phyloP scores from a whole-genome alignment of 768 basidiomycete genomes.

The Phaffia australis region DNA sequence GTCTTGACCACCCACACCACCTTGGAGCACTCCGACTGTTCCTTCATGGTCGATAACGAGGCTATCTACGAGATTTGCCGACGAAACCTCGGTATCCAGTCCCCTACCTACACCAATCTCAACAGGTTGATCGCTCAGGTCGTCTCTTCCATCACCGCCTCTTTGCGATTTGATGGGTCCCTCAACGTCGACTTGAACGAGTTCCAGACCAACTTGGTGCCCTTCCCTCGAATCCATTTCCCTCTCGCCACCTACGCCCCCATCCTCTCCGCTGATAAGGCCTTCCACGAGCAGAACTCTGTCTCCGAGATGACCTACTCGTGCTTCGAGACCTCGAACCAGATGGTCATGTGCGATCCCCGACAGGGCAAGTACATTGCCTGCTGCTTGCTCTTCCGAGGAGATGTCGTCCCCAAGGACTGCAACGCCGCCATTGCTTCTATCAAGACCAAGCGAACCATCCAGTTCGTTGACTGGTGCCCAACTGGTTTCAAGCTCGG shows the following conservation, averaged over 20 bases:
- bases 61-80: conserved; percentile 99
- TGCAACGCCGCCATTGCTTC: conserved; percentile 80
- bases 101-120: conserved; percentile 83
- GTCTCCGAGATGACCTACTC: conserved; percentile 97
- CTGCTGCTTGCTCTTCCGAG: conserved; percentile 82
- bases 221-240: conserved; percentile 99
- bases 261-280: conserved; percentile 82
- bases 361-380: conserved; percentile 98
- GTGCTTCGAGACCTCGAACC: conserved; percentile 92
- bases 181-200: conserved; percentile 95
- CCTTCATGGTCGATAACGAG: conserved; percentile 99
- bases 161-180: conserved; percentile 91
- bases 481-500: conserved; percentile 88
- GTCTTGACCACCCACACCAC: conserved; percentile 97
- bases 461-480: conserved; percentile 34
- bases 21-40: conserved; percentile 99
- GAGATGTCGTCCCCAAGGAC: conserved; percentile 95
- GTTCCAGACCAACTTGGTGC: conserved; percentile 97
- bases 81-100: conserved; percentile 71
- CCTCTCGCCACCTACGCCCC: conserved; percentile 93
- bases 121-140: conserved; percentile 97
- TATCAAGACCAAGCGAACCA: conserved; percentile 91
- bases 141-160: conserved; percentile 94
- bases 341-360: conserved; percentile 95
- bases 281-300: conserved; percentile 90